Conservation (phyloP, 2,329 filamentous ascomycete species). For the Aspergillus sp. region DNA sequence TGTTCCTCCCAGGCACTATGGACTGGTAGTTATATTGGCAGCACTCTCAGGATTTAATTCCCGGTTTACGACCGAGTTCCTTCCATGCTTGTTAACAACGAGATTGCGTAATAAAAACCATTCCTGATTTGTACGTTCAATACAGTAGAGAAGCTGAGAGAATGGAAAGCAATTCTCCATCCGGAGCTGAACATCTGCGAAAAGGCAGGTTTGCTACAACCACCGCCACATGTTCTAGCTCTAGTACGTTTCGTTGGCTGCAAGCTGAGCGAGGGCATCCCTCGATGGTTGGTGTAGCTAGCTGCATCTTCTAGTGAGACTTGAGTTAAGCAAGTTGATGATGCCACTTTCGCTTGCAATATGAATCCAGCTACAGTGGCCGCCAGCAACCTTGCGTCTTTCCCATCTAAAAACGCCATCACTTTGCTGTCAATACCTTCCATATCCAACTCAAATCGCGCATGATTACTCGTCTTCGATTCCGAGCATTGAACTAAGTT, state of each 20-base stretch:
- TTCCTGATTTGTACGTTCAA: no score
- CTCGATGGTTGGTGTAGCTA: background rate
- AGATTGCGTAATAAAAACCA: no score
- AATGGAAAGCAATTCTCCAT: background rate
- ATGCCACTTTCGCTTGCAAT: background rate
- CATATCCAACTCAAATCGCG: no score
- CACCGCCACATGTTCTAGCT: background rate
- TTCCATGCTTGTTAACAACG: no score
- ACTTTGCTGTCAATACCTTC: no score
- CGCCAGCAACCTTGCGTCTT: background rate
- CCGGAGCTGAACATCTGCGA: background rate
- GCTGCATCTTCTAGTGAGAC: background rate
- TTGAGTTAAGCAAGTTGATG: background rate
- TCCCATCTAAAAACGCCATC: background rate
- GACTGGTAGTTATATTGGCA: no score
- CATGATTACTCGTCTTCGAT: no score
- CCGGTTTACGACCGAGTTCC: no score
- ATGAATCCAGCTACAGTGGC: background rate
- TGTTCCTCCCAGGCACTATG: no score
- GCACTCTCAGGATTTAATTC: no score
- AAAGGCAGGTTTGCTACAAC: background rate
- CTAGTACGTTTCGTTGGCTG: background rate
- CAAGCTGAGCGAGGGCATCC: constrained; percentile 8
- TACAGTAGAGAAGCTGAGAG: background rate
- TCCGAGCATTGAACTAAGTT: no score